A percentile compares a stretch with the other conserved stretches of the same genome.
Evolutionary conservation across 2,329 filamentous ascomycete genomes (phyloP).

Genomic region (Trichoderma sp.): DNA sequence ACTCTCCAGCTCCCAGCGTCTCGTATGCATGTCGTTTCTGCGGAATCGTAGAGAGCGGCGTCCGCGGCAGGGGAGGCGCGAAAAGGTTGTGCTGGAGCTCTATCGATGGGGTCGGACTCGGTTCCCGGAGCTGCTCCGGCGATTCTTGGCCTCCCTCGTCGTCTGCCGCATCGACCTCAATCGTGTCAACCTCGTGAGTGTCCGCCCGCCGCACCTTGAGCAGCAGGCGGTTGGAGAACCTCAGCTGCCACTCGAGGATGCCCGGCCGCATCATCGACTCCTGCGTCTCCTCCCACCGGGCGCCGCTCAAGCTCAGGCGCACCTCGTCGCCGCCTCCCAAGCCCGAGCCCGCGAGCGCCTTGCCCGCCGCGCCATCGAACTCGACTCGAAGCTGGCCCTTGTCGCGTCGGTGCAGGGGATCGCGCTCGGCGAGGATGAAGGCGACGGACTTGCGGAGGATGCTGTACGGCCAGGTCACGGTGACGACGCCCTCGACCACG

Average conservation of each 20-base stretch:
- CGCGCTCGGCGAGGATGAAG: slow-evolving; percentile 80
- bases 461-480: slow-evolving; percentile 90
- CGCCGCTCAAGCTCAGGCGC: slow-evolving; percentile 68
- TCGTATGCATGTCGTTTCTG: slow-evolving; percentile 43
- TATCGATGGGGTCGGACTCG: slow-evolving; percentile 11
- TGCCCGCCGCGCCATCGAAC: slow-evolving; percentile 71
- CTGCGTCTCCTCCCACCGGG: slow-evolving; percentile 62
- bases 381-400: slow-evolving; percentile 81
- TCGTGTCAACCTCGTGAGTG: slow-evolving; percentile 48
- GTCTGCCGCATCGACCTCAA: slow-evolving; percentile 54
- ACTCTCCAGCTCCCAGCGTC: slow-evolving; percentile 54
- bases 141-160: slow-evolving; percentile 30
- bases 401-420: slow-evolving; percentile 75
- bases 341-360: slow-evolving; percentile 64
- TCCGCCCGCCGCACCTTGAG: slow-evolving; percentile 50
- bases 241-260: slow-evolving; percentile 61
- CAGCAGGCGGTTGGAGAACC: slow-evolving; percentile 54
- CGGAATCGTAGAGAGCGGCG: slow-evolving; percentile 31
- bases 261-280: slow-evolving; percentile 52
- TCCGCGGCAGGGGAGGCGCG: slow-evolving; percentile 23
- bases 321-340: slow-evolving; percentile 80
- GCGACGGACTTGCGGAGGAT: slow-evolving; percentile 72
- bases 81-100: background rate
- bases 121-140: background rate
- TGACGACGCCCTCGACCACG: slow-evolving; percentile 70